Base-by-base conservation (phyloP, 2,329 filamentous ascomycete species). In the Penicillium psychrosexuale region DNA sequence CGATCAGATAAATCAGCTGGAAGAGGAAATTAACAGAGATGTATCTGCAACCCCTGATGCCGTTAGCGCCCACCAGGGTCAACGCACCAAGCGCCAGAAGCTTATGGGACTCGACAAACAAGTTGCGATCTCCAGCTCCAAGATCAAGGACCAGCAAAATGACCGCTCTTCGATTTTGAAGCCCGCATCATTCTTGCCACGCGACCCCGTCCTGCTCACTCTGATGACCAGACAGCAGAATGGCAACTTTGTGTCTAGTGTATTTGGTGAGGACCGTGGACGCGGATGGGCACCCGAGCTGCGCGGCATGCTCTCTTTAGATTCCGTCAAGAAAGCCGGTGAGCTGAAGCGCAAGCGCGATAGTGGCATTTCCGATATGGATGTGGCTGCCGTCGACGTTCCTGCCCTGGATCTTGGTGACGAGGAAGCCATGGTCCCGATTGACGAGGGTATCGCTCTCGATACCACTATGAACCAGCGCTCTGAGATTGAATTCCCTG, bases 331-430 rank as follows among this genome's bases (percentile, higher is more conserved):
- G 58, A 85, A 85, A 54, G 82, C 87, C 39, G 88, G 86, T 55
- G 91, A 96, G 58, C 82, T 93, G 52, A 99, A 97, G 82, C 85
- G 94, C 56, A 99, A 99, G 81, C 87, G 94, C 40, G 91, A 96
- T 67, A 91, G 88, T 65, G 91, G 89, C 24, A 84, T 94, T 60
- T 89, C 88, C 42, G 91, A 93, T 66, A 82, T 94, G 60, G 89
- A 88, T 59, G 85, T 88, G 43, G 82, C 83, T 47, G 84, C 83
- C 31, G 81, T 79, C 28, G 91, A 75, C 86, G 84, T 45, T 84
- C 91, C 51, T 56, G 74, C 79, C 42, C 68, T 82, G 51, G 79
- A 82, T 47, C 73, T 90, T 44, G 86, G 83, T 24, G 85, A 87
- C 37, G 86, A 89, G 17, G 87, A 88, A 34, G 82, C 84, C 17